Conservation (phyloP, 192 early-diverging fungal species). For the Backusella australiensis region DNA sequence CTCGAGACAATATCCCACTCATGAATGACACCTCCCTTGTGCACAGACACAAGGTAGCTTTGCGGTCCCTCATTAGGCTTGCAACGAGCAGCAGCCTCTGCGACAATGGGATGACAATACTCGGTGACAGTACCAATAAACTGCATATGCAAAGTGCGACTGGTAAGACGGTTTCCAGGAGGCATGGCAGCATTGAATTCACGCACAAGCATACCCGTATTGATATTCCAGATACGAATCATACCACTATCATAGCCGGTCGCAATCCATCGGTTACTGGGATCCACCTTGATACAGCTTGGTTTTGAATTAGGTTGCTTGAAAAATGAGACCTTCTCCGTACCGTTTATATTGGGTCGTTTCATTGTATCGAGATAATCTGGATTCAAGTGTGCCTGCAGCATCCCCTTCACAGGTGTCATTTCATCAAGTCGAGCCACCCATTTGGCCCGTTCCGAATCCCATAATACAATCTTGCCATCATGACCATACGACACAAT, state of each 20-base stretch:
- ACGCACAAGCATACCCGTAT: constrained; percentile 13
- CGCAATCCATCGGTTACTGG: constrained; percentile 29
- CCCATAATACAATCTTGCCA: constrained; percentile 32
- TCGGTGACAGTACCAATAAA: constrained; percentile 25
- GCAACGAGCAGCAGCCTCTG: constrained; percentile 20
- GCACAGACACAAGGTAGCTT: constrained; percentile 18
- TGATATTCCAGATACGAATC: constrained; percentile 26
- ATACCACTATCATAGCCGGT: constrained; percentile 26
- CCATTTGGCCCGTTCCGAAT: constrained; percentile 21
- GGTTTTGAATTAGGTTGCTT: neutral
- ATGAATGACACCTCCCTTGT: constrained; percentile 24
- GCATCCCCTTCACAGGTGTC: neutral
- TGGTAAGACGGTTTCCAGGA: neutral
- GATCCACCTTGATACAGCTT: constrained; percentile 23
- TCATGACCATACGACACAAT: constrained; percentile 30
- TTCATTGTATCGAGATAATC: neutral
- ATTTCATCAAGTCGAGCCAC: constrained; percentile 28
- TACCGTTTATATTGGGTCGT: neutral
- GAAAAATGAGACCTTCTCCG: neutral
- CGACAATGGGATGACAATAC: constrained; percentile 26
- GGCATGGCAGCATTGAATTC: neutral
- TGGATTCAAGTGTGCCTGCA: neutral
- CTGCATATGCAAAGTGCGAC: constrained; percentile 15
- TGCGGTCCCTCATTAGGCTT: neutral
- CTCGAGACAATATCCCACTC: constrained; percentile 36